Evolutionary conservation across 1,139 yeast genomes (phyloP).

Genomic region (Taiozyma sp.): DNA sequence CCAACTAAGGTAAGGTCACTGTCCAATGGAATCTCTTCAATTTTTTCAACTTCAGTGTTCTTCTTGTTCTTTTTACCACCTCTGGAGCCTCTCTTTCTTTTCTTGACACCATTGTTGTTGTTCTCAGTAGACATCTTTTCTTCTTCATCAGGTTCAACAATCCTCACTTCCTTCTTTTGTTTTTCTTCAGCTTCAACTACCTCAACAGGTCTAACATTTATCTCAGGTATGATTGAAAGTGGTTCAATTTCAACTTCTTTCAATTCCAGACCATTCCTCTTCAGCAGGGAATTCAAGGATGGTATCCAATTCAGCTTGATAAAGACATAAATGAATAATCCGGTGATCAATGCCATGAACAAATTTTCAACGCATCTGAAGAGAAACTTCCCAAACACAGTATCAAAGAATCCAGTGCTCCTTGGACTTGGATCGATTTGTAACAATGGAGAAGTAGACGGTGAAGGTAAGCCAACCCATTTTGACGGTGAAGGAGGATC

Average conservation of each 20-base stretch:
- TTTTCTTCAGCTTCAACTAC: conserved; percentile 1
- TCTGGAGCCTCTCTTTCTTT: conserved; percentile 78
- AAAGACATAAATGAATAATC: conserved; percentile 29
- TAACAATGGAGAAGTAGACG: conserved; percentile 11
- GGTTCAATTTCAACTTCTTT: conserved; percentile 14
- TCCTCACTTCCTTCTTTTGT: conserved; percentile 15
- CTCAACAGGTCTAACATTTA: background rate
- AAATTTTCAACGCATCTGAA: conserved; percentile 46
- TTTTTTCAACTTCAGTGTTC: background rate
- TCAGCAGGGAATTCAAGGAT: conserved; percentile 28
- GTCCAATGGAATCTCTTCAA: background rate
- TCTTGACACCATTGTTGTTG: conserved; percentile 29
- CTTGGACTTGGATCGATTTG: conserved; percentile 23
- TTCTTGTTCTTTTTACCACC: conserved; percentile 65
- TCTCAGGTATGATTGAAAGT: background rate
- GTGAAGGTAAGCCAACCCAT: conserved; percentile 17
- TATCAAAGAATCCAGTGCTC: conserved; percentile 17
- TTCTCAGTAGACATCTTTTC: conserved; percentile 7
- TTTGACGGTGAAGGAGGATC: conserved; percentile 16
- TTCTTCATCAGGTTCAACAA: conserved; percentile 18
- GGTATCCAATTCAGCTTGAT: conserved; percentile 37
- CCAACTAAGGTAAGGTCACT: background rate
- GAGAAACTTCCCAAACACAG: conserved; percentile 29
- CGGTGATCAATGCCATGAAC: conserved; percentile 35
- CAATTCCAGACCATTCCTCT: conserved; percentile 27